phyloP scores from a whole-genome alignment of 2,329 filamentous ascomycete species.

The Colletotrichum trifolii region DNA sequence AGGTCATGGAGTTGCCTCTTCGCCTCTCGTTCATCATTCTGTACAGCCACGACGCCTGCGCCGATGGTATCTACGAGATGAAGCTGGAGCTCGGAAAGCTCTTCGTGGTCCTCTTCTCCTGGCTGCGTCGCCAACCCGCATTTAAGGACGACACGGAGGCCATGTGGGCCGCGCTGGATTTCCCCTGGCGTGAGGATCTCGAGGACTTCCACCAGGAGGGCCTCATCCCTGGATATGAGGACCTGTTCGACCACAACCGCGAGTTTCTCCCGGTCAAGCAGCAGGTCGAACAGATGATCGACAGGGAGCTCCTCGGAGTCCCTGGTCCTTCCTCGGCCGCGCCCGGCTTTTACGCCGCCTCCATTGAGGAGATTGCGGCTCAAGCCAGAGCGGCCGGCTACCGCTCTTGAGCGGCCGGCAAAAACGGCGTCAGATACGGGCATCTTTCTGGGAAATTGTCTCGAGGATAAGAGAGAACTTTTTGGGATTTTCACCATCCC shows the following conservation, averaged over 20 bases:
- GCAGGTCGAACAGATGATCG: not conserved
- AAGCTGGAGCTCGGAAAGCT: slow-evolving; percentile 25
- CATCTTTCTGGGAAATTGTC: too few species aligned
- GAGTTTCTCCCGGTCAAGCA: slow-evolving; percentile 7
- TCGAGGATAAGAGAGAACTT: too few species aligned
- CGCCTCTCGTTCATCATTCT: slow-evolving; percentile 24
- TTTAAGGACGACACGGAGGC: slow-evolving; percentile 8
- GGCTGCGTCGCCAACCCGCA: slow-evolving; percentile 20
- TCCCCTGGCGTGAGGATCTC: slow-evolving; percentile 35
- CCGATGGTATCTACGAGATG: slow-evolving; percentile 23
- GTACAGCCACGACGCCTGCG: slow-evolving; percentile 22
- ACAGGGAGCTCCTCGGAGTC: not conserved
- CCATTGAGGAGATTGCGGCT: slow-evolving; percentile 20
- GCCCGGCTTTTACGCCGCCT: slow-evolving; percentile 13
- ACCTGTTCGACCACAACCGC: slow-evolving; percentile 14
- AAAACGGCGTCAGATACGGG: too few species aligned
- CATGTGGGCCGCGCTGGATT: slow-evolving; percentile 23
- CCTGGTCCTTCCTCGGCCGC: slow-evolving; percentile 1
- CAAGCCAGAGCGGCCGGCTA: slow-evolving; percentile 4
- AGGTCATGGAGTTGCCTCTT: slow-evolving; percentile 27
- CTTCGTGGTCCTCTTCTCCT: slow-evolving; percentile 24
- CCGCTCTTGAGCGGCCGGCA: too few species aligned
- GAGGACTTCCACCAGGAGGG: slow-evolving; percentile 25
- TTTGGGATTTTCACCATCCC: too few species aligned
- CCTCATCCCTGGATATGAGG: slow-evolving; percentile 18